phyloP scores from a whole-genome alignment of 495 filamentous ascomycete species.

The Penicillium soppii region DNA sequence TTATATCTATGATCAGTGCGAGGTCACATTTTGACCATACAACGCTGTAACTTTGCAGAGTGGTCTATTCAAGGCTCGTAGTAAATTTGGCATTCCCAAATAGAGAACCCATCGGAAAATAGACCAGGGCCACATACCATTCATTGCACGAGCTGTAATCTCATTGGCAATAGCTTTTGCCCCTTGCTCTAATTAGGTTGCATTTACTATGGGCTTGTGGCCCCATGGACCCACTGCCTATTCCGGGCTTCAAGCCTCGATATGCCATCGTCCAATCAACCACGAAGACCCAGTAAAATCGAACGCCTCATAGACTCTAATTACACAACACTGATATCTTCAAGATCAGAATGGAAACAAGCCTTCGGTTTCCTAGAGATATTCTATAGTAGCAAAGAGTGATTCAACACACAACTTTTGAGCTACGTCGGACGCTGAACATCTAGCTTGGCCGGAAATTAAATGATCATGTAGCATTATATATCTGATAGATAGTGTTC shows the following conservation, averaged over 20 bases:
- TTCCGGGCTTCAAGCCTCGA: background rate
- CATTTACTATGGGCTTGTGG: background rate
- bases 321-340: no score
- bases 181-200: background rate
- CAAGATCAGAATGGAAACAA: no score
- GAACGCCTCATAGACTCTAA: no score
- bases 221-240: background rate
- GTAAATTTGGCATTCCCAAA: background rate
- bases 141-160: background rate
- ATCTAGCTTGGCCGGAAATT: no score
- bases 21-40: background rate
- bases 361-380: no score
- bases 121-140: background rate
- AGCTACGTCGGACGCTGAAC: no score
- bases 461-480: background rate
- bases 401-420: no score
- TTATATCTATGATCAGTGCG: background rate
- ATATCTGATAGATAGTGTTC: background rate
- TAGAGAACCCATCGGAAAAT: background rate
- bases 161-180: background rate
- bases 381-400: no score
- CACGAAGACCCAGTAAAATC: background rate
- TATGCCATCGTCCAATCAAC: background rate
- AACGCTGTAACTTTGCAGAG: background rate
- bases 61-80: background rate